A percentile compares a stretch with the other conserved stretches of the same genome.
Evolutionary conservation across 192 early-diverging fungal species (phyloP).

Genomic region (Backusella australiensis): DNA sequence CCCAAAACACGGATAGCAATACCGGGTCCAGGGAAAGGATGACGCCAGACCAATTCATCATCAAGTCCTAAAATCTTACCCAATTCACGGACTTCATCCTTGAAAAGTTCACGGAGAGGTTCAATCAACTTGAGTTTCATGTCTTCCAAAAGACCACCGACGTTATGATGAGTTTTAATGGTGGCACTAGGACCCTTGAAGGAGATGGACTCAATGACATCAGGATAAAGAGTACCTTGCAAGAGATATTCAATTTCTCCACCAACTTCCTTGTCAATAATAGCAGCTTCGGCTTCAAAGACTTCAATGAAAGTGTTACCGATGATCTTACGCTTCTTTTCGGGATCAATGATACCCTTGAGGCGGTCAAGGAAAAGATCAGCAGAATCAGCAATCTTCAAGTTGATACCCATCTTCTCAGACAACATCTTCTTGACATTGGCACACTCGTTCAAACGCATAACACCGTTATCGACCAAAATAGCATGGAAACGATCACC

Average conservation of each 20-base stretch:
- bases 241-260: constrained; percentile 92
- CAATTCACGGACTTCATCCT: constrained; percentile 98
- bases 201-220: constrained; percentile 97
- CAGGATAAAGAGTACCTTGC: constrained; percentile 98
- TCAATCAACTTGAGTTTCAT: constrained; percentile 99
- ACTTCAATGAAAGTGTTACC: constrained; percentile 99
- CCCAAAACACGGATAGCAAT: constrained; percentile 98
- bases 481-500: constrained; percentile 99
- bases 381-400: constrained; percentile 87
- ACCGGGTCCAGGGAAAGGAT: constrained; percentile 99
- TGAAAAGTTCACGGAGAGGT: constrained; percentile 97
- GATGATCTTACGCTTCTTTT: constrained; percentile 98
- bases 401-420: constrained; percentile 93
- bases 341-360: constrained; percentile 92
- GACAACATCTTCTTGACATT: constrained; percentile 80
- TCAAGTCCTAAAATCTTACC: constrained; percentile 86
- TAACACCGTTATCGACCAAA: constrained; percentile 97
- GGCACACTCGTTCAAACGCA: constrained; percentile 95
- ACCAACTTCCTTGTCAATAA: constrained; percentile 81
- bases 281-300: constrained; percentile 90
- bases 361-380: constrained; percentile 83
- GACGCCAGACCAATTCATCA: constrained; percentile 96
- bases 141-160: constrained; percentile 93
- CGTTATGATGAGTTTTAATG: constrained; percentile 99
- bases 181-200: constrained; percentile 99